Base-by-base conservation (phyloP, 768 basidiomycete species). In the Suillus subaureus region DNA sequence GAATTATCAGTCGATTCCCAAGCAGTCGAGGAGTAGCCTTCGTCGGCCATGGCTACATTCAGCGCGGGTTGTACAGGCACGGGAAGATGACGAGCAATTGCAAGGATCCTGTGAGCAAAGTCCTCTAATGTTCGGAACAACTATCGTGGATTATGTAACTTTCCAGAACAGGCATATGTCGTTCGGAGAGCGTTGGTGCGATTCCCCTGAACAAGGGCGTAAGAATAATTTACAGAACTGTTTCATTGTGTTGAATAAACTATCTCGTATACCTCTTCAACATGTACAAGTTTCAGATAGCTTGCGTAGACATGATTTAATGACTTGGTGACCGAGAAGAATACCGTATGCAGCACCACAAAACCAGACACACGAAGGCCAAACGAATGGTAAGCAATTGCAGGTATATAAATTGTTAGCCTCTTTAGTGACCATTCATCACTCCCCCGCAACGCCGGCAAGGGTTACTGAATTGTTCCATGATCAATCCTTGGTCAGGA, bases 1-100 rank as follows among this genome's bases (percentile, higher is more conserved):
- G 83, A 82, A 63, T 83, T 80, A 76, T 86, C 83, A 64, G 79
- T 70, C 63, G 79, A 81, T 71, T 87, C 84, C 84, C 84, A 84
- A 68, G 80, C 79, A 56, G 82, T 81, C 67, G 85, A 79, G 49
- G 81, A 76, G 71, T 85, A 83, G n/a, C 80, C 77, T 66, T 84
- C 82, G 66, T 83, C 81, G 64, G 79, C 81, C 81, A 82, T 82
- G 40, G 40, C 69, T 51, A 74, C 77, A 77, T 77, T 64, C 77
- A 77, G 71, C 66, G 70, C 63, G 67, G 65, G 66, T 21, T 54
- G 23, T 18, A 66, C 56, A 64, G 62, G 42, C 47, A 62, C 66
- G 42, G 35, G 52, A 43, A 58, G 28, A 40, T 73, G 65, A 73
- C 74, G 72, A 67, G 26, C 51, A 52, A 18, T 18, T 28, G n/a